phyloP scores from a whole-genome alignment of 2,329 filamentous ascomycete species.

The Penicillium aurantiogriseum region DNA sequence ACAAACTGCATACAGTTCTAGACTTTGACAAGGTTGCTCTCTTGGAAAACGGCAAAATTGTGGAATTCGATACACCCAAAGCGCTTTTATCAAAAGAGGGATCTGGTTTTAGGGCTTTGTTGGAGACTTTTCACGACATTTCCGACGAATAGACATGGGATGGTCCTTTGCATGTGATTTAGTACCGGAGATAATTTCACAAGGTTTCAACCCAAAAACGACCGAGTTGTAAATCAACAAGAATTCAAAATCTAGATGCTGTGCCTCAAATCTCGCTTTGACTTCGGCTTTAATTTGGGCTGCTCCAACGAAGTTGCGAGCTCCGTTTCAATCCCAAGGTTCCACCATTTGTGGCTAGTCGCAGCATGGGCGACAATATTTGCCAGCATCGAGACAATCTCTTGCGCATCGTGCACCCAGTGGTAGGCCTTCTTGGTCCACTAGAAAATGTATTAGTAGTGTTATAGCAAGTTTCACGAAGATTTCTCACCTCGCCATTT shows the following conservation, averaged over 20 bases:
- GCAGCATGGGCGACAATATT: background rate
- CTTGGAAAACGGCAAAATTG: conserved; percentile 25
- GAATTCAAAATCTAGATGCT: background rate
- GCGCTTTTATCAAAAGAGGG: conserved; percentile 16
- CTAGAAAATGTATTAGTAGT: background rate
- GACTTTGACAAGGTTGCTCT: conserved; percentile 31
- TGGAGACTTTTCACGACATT: conserved; percentile 8
- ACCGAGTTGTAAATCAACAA: no score
- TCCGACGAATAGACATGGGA: background rate
- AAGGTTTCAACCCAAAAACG: no score
- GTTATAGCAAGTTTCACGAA: background rate
- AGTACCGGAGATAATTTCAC: no score
- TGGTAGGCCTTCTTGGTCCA: background rate
- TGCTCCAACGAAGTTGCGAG: background rate
- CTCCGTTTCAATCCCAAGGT: background rate
- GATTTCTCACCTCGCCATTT: background rate
- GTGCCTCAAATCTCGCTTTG: background rate
- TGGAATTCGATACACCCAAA: conserved; percentile 25
- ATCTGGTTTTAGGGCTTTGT: conserved; percentile 21
- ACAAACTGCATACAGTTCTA: conserved; percentile 45
- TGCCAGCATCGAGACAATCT: background rate
- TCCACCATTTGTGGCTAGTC: background rate
- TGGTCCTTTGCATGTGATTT: background rate
- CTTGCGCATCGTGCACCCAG: background rate
- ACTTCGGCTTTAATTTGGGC: background rate